phyloP scores from a whole-genome alignment of 805 yeast genomes.

The Ogataea ramenticola region DNA sequence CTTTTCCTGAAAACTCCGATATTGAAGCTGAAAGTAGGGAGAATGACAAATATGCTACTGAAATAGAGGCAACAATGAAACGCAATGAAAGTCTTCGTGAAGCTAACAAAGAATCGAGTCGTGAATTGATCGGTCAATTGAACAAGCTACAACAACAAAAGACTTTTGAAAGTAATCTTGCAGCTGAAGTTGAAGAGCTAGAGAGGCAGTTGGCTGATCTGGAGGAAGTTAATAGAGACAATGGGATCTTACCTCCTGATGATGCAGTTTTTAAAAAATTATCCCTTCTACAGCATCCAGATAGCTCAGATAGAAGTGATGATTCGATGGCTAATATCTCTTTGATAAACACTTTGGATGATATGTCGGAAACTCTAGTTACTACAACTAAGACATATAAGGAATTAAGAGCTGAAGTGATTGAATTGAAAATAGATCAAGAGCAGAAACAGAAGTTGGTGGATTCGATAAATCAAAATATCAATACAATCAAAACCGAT shows the following conservation, averaged over 20 bases:
- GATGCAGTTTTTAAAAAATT: neutral
- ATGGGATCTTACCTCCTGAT: neutral
- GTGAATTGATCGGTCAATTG: conserved; percentile 2
- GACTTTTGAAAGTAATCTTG: neutral
- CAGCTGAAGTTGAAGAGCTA: neutral
- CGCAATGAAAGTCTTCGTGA: conserved; percentile 11
- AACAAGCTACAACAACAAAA: neutral
- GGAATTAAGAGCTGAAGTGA: neutral
- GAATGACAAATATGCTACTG: conserved; percentile 5
- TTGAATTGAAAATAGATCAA: neutral
- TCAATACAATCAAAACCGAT: neutral
- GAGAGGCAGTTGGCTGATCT: conserved; percentile 10
- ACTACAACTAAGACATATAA: neutral
- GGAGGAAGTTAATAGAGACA: conserved; percentile 12
- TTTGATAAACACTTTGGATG: neutral
- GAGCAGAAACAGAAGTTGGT: neutral
- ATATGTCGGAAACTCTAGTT: neutral
- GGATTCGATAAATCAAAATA: neutral
- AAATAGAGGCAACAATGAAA: conserved; percentile 4
- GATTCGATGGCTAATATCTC: neutral
- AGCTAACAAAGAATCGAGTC: conserved; percentile 10
- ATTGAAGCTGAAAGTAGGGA: neutral
- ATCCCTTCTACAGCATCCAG: neutral
- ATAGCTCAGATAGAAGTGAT: neutral
- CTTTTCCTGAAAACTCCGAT: conserved; percentile 5